These are phyloP conservation scores for Neurospora sp. DNA, from an alignment of 495 filamentous ascomycete species.

Conservation along the genomic window DNA sequence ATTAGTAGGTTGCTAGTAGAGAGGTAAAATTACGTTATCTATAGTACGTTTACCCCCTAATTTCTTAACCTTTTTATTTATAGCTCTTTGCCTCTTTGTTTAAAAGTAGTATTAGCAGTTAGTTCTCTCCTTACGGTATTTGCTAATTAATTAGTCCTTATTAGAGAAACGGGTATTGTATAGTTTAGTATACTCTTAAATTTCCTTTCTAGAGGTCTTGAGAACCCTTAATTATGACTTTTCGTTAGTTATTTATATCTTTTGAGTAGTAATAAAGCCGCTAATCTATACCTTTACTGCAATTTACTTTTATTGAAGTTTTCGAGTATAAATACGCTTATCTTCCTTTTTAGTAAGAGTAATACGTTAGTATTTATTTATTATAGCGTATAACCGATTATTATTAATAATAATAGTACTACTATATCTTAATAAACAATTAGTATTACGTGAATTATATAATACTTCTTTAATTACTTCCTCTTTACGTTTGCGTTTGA, in stretches of 20 bases:
- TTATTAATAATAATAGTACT: background rate
- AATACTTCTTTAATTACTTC: background rate
- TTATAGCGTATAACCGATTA: background rate
- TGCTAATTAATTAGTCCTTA: background rate
- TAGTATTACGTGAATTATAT: background rate
- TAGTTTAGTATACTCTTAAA: background rate
- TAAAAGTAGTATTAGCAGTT: background rate
- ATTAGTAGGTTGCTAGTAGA: no score
- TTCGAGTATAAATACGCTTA: background rate
- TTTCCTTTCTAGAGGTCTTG: background rate
- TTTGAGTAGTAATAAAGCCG: background rate
- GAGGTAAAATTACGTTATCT: no score
- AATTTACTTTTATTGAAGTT: no score
- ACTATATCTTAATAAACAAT: background rate
- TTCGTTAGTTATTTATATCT: background rate
- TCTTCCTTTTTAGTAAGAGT: background rate
- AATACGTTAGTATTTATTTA: background rate
- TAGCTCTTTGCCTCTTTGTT: background rate
- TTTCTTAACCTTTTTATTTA: no score
- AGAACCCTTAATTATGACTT: background rate
- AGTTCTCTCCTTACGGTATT: background rate
- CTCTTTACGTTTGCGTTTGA: background rate
- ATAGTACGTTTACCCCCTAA: no score
- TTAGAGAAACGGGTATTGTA: background rate
- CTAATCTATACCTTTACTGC: background rate